Evolutionary conservation across 202 grass and related monocot genomes (phyloP), one percentile per base, ranked within the genome.

Genomic region (Zizania palustris): DNA sequence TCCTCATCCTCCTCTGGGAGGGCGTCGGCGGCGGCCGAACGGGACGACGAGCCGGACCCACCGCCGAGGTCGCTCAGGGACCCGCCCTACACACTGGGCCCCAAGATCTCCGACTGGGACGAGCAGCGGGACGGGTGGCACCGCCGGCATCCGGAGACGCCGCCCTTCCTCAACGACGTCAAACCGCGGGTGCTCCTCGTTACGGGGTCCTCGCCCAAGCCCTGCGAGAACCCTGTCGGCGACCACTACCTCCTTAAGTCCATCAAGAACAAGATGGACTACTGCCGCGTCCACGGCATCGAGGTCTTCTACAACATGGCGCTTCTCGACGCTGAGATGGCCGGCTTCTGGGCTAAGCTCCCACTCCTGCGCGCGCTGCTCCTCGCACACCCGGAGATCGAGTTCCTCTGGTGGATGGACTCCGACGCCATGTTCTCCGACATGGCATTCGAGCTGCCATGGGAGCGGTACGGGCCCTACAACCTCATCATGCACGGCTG

Each of bases 401-500:
- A 99, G 89, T 95, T 99, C 83, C 73, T 99, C 59, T 99, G 96
- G 96, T 99, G 96, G 96, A 99, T 99, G 96, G 96, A 99, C 86
- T 96, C 92, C 0, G 96, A 96, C 64, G 96, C 96, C 68, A 96
- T 99, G 96, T 96, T 99, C 86, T 87, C 85, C 55, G 92, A 96
- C 87, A 99, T 99, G 96, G 92, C 80, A 9, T 99, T 99, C 51
- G 96, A 99, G 81, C 87, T 99, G 49, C 96, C 96, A 0, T 99
- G 96, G 96, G 91, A 95, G 63, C 86, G 96, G 48, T 99, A 92
- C 48, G 81, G 59, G 0, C 83, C 89, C 0, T 91, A 93, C 78
- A 99, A 99, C 75, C 78, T 99, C 14, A 74, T 96, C 45, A 74
- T 99, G 68, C 96, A 99, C 42, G 96, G 96, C 7, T 99, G 96